Evolutionary conservation across 352 stramenopile species (phyloP).

Genomic region (Stephanocyclus meneghinianus): DNA sequence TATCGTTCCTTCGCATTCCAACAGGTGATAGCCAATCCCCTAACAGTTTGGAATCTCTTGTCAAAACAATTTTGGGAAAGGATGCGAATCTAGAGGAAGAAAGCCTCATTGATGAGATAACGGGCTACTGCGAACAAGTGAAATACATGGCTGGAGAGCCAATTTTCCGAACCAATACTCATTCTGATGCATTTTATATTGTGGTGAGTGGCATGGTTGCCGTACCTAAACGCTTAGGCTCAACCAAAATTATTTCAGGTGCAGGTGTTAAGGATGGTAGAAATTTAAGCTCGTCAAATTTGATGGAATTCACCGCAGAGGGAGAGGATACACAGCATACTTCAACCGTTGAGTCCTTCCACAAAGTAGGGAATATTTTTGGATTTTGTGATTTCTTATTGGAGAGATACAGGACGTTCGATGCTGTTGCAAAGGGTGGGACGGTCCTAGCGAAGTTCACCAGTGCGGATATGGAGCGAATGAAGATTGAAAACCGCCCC

Average conservation of each 20-base stretch:
- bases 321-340: slow-evolving; percentile 13
- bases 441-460: slow-evolving; percentile 67
- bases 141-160: slow-evolving; percentile 45
- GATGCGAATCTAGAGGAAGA: slow-evolving; percentile 35
- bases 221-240: slow-evolving; percentile 19
- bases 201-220: slow-evolving; percentile 66
- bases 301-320: slow-evolving; percentile 12
- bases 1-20: slow-evolving; percentile 18
- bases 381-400: slow-evolving; percentile 38
- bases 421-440: slow-evolving; percentile 30
- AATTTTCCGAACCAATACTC: slow-evolving; percentile 55
- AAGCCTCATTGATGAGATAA: slow-evolving; percentile 20
- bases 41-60: slow-evolving; percentile 24
- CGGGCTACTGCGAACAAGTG: slow-evolving; percentile 55
- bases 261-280: slow-evolving; percentile 8
- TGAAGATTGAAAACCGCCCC: slow-evolving; percentile 54
- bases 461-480: slow-evolving; percentile 46
- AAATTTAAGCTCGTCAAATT: slow-evolving; percentile 35
- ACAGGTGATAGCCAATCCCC: slow-evolving; percentile 1
- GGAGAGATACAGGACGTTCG: slow-evolving; percentile 38
- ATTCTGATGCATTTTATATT: slow-evolving; percentile 72
- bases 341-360: slow-evolving; percentile 27
- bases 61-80: slow-evolving; percentile 32
- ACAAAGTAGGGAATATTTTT: slow-evolving; percentile 42
- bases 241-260: slow-evolving; percentile 20